Evolutionary conservation across 768 basidiomycete species (phyloP), one percentile per base, ranked within the genome.

Genomic region (Lanmaoa pseudosensibilis): DNA sequence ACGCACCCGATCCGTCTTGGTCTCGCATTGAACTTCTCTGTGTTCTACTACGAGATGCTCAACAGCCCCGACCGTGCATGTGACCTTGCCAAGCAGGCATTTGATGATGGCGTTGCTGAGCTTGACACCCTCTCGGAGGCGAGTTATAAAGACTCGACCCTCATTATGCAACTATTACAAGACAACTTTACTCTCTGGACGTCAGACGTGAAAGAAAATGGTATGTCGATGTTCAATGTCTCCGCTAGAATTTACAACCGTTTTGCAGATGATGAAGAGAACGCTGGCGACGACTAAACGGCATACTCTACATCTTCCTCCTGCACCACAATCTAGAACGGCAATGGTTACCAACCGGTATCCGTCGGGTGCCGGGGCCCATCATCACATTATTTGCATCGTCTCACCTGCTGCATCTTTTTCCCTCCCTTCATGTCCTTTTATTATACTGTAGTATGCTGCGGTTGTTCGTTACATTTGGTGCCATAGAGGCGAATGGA

Each of bases 21-120:
- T 76, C 90, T 98, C 54, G 95, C 95, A 45, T 83, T 98, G 71
- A 98, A 98, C 85, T 98, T 98, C 86, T 97, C 94, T 51, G 95
- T 98, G 48, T 98, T 98, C 84, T 98, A 98, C 85, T 97, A 97
- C 80, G 95, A 98, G 78, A 97, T 98, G 73, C 87, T 97, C 75
- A 97, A 97, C 86, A 91, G 90, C 77, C 94, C 96, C 65, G 95
- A 97, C 77, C 92, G 94, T 75, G 96, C 96, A 50, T 97, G 95
- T 81, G 92, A 95, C 72, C 90, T 98, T 64, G 95, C 95, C 74
- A 98, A 98, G 81, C 94, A 97, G 77, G 95, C 96, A 9, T 98
- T 98, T 75, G 95, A 98, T 62, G 95, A 98, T 74, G 96, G 95
- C 46, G 98, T 98, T 72, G 94, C 95, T 64, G 95, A 98, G 79